Evolutionary conservation across 2,329 filamentous ascomycete species (phyloP), one percentile per base, ranked within the genome.

Genomic region (Cladophialophora immunda): DNA sequence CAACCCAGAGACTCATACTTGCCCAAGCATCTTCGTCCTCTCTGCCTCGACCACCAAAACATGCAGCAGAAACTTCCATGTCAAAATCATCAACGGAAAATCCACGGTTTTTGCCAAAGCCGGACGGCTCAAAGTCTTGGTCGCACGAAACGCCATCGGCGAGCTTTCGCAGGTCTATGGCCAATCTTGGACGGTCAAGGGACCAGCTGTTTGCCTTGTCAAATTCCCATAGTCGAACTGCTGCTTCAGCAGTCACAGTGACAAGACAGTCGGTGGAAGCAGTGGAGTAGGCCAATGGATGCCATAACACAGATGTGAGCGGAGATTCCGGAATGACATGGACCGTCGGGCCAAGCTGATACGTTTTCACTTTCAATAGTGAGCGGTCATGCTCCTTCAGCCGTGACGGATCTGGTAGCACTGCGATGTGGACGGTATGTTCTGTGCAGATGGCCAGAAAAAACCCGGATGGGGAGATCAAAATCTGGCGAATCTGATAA

Each of bases 1-100:
- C 93, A 59, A 98, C 83, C 92, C 94, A 99, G 11, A 99, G 84
- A 0, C 95, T 98, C 92, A 97, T 97, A 9, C 94, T 89, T 7
- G 93, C 92, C 95, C 95, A 99, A 1, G 86, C 86, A 73, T 87
- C 83, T 70, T 89, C 86, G 41, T 84, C 85, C 62, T 85, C 82
- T 63, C 78, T 81, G 9, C 85, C 86, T 58, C 77, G 82, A 29
- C 93, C 93, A 15, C 93, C 94, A 80, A 99, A 99, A 76, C 89
- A 92, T 58, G 94, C 93, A 1, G 94, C 90, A 3, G 93, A 93
- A 25, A 97, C 93, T 75, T 97, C 92, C 90, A 99, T 97, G 76
- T 98, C 94, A 66, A 96, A 90, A 1, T 87, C 88, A 76, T 98
- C 94, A 0, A 93, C 91, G 0, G 93, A 97, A 74, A 97, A 98